Evolutionary conservation across 2,329 filamentous ascomycete species (phyloP).

Genomic region (Juglanconis oblonga): DNA sequence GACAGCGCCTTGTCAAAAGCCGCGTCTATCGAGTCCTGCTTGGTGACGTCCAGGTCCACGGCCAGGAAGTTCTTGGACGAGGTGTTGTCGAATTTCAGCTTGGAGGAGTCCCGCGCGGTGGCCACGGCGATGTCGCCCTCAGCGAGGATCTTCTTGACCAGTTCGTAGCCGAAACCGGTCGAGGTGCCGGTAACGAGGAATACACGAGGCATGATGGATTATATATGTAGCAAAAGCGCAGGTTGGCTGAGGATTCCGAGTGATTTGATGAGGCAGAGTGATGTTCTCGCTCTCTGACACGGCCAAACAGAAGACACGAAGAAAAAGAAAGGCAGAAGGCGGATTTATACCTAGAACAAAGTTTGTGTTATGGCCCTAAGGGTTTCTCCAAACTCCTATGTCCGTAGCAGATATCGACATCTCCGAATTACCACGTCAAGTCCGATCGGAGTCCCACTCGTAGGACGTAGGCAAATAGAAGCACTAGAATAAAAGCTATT

Average conservation of each 20-base stretch:
- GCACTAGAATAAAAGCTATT: too few relatives aligned
- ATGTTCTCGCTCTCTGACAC: background rate
- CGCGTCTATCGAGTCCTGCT: slow-evolving; percentile 31
- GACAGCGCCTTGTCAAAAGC: slow-evolving; percentile 30
- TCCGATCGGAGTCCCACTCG: background rate
- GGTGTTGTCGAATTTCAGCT: slow-evolving; percentile 47
- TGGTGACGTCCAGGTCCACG: slow-evolving; percentile 10
- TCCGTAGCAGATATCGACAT: background rate
- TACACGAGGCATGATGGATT: slow-evolving; percentile 28
- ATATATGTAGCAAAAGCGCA: background rate
- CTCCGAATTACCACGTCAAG: background rate
- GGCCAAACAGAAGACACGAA: too few relatives aligned
- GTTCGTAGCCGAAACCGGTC: slow-evolving; percentile 47
- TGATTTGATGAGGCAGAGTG: background rate
- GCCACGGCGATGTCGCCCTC: slow-evolving; percentile 50
- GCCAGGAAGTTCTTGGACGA: slow-evolving; percentile 22
- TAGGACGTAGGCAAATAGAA: too few relatives aligned
- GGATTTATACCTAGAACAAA: background rate
- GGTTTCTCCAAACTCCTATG: background rate
- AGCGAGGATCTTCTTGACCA: slow-evolving; percentile 40
- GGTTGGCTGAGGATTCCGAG: background rate
- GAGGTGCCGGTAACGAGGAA: slow-evolving; percentile 55
- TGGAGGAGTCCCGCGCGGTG: slow-evolving; percentile 40
- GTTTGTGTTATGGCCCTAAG: background rate
- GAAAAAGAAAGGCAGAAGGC: background rate